Base-by-base conservation (phyloP, 768 basidiomycete species). In the Pulveroboletus sp. region DNA sequence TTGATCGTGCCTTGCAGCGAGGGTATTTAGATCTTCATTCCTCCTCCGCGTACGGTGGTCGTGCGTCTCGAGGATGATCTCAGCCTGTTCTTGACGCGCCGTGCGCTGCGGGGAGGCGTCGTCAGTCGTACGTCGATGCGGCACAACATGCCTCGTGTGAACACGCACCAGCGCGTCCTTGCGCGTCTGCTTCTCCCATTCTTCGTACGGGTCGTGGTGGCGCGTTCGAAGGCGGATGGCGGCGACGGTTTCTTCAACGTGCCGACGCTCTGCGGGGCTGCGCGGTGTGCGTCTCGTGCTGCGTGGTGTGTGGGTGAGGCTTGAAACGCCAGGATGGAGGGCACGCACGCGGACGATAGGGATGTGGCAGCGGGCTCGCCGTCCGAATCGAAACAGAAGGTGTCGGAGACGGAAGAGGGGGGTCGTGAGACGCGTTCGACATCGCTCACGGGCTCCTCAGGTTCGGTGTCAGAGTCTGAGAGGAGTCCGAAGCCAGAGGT, bases 401-500 rank as follows among this genome's bases (percentile, higher is more conserved):
- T 74, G 26, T 72, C 72, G 8, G 70, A 67, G 16, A 68, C 71
- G 50, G 70, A 70, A 2, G 68, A 69, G 50, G 64, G 66, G 0
- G 68, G 62, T 11, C 52, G 58, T 7, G 58, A 56, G 22, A 55
- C n/a, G 61, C 55, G 43, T 6, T 74, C 74, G 1, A 65, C 70
- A 35, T 76, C 76, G 37, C 71, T 71, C 35, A 68, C 60, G 14
- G 65, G 61, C 12, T 63, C 58, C 3, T 63, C 67, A n/a, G 46
- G 36, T 17, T 65, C 63, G 43, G 59, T 67, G 22, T 71, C 65
- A 9, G 79, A 81, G 49, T 80, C 78, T 6, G 77, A 75, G 26
- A 74, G 74, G 5, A 81, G 62, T 14, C 80, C 80, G 57, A 80
- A 84, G 6, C 78, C 78, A 13, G 79, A 81, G 5, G 71, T 67